Evolutionary conservation across 1,284 basidiomycete genomes (phyloP).

Genomic region (Pseudozyma thailandica): DNA sequence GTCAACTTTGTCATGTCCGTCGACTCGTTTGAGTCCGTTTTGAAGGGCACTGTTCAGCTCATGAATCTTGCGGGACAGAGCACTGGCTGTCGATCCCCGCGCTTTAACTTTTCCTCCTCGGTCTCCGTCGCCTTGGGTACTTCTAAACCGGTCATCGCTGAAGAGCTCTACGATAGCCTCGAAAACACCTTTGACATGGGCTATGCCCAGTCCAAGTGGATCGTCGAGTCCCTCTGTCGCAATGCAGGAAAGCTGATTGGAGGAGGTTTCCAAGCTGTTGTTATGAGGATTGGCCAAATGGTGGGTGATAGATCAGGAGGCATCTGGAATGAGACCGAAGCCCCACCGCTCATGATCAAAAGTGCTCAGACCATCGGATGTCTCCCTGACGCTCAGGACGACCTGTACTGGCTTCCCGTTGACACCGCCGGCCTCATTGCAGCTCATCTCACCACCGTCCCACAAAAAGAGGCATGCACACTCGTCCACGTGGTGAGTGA

Average conservation of each 20-base stretch:
- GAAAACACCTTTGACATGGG: constrained; percentile 71
- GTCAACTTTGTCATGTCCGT: constrained; percentile 56
- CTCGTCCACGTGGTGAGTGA: constrained; percentile 41
- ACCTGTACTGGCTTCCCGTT: constrained; percentile 74
- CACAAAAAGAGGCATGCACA: constrained; percentile 3
- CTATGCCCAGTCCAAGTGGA: constrained; percentile 75
- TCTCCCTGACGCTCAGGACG: constrained; percentile 71
- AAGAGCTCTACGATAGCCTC: constrained; percentile 69
- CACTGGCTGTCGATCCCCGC: constrained; percentile 67
- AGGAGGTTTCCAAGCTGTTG: constrained; percentile 32
- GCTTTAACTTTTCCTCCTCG: constrained; percentile 75
- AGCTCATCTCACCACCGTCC: constrained; percentile 70
- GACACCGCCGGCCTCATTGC: constrained; percentile 73
- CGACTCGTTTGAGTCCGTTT: constrained; percentile 34
- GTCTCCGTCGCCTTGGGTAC: constrained; percentile 70
- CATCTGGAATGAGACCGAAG: constrained; percentile 75
- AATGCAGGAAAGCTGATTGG: constrained; percentile 64
- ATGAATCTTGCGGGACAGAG: constrained; percentile 72
- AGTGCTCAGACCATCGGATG: constrained; percentile 71
- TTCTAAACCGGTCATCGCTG: constrained; percentile 65
- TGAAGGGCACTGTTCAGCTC: constrained; percentile 73
- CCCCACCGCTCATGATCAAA: constrained; percentile 69
- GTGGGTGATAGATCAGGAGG: constrained; percentile 73
- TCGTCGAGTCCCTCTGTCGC: constrained; percentile 74
- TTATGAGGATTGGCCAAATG: constrained; percentile 71